Evolutionary conservation across 2,329 filamentous ascomycete species (phyloP), one percentile per base, ranked within the genome.

Genomic region (Chaetomium olivaceum): DNA sequence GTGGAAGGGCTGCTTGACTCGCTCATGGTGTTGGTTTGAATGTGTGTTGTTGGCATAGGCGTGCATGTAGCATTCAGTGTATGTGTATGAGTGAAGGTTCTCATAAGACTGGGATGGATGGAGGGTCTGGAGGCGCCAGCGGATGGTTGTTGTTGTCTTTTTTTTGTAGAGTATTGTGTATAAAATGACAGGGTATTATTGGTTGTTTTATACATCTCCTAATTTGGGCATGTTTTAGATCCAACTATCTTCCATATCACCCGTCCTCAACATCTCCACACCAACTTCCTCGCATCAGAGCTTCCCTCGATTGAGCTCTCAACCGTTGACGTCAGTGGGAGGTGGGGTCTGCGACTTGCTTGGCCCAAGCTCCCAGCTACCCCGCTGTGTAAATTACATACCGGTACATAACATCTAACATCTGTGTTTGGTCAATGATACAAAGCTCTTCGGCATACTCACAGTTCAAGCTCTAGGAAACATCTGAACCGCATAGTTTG

Each of bases 1-100:
- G 67, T 65, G 50, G 67, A 64, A 51, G 61, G 25, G 64, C 65
- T 70, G 63, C 58, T 63, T 29, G 67, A 67, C 60, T 14, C 16
- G 39, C 39, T 43, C 6, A 43, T 48, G 29, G 11, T 57, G 29
- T 23, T 23, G 43, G 46, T 21, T 23, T 19, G 6, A 43, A 43
- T n/a, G 16, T 2, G 39, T 14, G 39, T 14, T 14, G 39, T 14
- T 19, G 39, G 39, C 46, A 48, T 48, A 48, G 19, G 46, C n/a
- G 21, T 23, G 19, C n/a, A 21, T 48, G 46, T 48, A 48, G 7
- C n/a, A 23, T 48, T 48, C 48, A 58, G 48, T 56, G 31, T 21
- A 23, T 39, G 33, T n/a, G 16, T 54, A 39, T 46, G 50, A 14
- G 16, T 16, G 23, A 8, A 36, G 6, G 6, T 14, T 19, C 12